Evolutionary conservation across 768 basidiomycete genomes (phyloP).

Genomic region (Suillus paluster): DNA sequence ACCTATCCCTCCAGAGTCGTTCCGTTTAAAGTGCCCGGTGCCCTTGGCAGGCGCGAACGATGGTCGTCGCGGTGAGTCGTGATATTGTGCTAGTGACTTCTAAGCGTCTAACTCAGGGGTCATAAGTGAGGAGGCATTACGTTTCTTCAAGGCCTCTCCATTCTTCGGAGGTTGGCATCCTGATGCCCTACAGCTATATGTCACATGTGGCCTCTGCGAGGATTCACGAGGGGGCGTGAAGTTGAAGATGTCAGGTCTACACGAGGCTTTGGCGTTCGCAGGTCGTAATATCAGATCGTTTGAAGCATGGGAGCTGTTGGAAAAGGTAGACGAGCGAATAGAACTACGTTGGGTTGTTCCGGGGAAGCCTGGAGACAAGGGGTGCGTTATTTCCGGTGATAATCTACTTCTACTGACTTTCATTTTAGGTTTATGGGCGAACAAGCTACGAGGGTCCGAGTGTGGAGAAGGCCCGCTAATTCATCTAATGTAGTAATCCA

Average conservation of each 20-base stretch:
- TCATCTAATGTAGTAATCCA: slow-evolving; percentile 9
- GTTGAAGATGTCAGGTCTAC: slow-evolving; percentile 69
- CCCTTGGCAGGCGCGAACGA: slow-evolving; percentile 58
- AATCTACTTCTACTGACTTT: no score
- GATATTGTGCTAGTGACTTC: not conserved
- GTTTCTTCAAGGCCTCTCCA: slow-evolving; percentile 50
- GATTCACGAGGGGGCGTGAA: slow-evolving; percentile 41
- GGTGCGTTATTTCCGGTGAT: no score
- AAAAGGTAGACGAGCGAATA: slow-evolving; percentile 26
- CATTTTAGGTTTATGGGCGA: slow-evolving; percentile 23
- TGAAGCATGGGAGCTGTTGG: slow-evolving; percentile 34
- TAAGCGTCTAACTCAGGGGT: not conserved
- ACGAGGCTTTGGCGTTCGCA: slow-evolving; percentile 66
- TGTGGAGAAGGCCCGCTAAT: slow-evolving; percentile 34
- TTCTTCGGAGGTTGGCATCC: slow-evolving; percentile 71
- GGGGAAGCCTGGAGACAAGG: no score
- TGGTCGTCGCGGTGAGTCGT: slow-evolving; percentile 64
- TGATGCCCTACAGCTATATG: slow-evolving; percentile 42
- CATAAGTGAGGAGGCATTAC: slow-evolving; percentile 61
- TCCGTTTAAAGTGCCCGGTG: slow-evolving; percentile 32
- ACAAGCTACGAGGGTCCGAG: slow-evolving; percentile 18
- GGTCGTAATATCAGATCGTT: slow-evolving; percentile 40
- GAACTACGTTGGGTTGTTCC: no score
- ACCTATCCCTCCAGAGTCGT: no score
- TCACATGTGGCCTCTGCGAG: slow-evolving; percentile 56